Evolutionary conservation across 371 early-diverging fungal genomes (phyloP).

Genomic region (Haplosporangium sp.): DNA sequence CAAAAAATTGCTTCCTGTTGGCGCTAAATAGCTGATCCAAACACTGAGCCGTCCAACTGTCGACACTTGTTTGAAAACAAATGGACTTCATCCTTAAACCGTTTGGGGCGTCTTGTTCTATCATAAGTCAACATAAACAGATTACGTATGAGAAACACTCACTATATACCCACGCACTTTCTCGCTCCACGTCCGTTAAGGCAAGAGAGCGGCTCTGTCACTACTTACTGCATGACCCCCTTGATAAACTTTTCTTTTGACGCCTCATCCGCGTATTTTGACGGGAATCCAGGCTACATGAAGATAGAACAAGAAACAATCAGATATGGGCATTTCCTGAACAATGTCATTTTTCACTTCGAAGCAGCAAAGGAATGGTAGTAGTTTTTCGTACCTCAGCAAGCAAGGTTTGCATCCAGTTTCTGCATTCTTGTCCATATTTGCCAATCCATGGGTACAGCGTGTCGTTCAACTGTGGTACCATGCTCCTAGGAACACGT

Average conservation of each 20-base stretch:
- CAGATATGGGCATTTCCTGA: background rate
- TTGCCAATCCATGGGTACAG: slow-evolving; percentile 70
- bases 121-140: background rate
- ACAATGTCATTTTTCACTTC: background rate
- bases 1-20: no score
- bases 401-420: slow-evolving; percentile 69
- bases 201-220: background rate
- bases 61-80: slow-evolving; percentile 73
- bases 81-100: slow-evolving; percentile 66
- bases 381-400: slow-evolving; percentile 57
- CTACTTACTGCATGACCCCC: slow-evolving; percentile 66
- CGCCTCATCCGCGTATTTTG: slow-evolving; percentile 58
- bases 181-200: background rate
- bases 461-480: slow-evolving; percentile 69
- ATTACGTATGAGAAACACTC: background rate
- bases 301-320: background rate
- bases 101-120: slow-evolving; percentile 69
- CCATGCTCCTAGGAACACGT: slow-evolving; percentile 75
- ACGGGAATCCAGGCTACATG: slow-evolving; percentile 73
- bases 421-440: slow-evolving; percentile 62
- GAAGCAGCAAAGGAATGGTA: background rate
- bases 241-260: slow-evolving; percentile 74
- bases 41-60: slow-evolving; percentile 68
- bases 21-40: slow-evolving; percentile 51
- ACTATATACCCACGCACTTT: slow-evolving; percentile 1